Base-by-base conservation (phyloP, 2,329 filamentous ascomycete genomes). In the Calonectria pteridis region DNA sequence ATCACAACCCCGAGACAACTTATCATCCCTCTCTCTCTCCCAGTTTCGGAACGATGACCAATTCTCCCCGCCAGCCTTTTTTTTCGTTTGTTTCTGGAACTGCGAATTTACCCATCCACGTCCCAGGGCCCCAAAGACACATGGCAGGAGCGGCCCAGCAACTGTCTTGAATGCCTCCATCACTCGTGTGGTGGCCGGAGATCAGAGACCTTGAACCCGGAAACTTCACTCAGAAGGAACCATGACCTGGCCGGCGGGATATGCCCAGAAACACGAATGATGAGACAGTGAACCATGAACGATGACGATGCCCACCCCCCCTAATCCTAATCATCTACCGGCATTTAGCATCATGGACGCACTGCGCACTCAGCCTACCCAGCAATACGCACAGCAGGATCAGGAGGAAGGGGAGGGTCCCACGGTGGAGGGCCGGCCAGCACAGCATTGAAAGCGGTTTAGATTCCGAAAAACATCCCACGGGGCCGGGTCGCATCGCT, bases 381-480 rank as follows among this genome's bases (percentile, higher is more conserved):
- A 49, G 40, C 28, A 62, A 40, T n/a, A 40, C 53, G 65, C 51
- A 62, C 26, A n/a, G 29, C 28, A 55, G 37, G 37, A 40, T 18
- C 35, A 55, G 20, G 31, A 43, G 31, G 23, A 63, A 29, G 23
- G 35, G 33, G 58, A 46, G 58, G 58, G 58, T 40, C 33, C 35
- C 35, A 29, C 23, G 53, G 53, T 28, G n/a, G 51, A 49, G 55
- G 55, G 33, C 29, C 37, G 43, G 51, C 31, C 67, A 69, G 58
- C 67, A 40, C 53, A 50, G 53, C 67, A 62, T 49, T 33, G 53
- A 40, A 63, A 63, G 35, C 35, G 35, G 58, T 40, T 43, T 43
- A 69, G 53, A 69, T 69, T 43, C 67, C 67, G 67, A 69, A 69
- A 69, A 69, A 69, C 67, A 62, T 62, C 67, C 67, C 67, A 69